These are phyloP conservation scores for Solanum okadae DNA, from an alignment of 257 asterid genomes.

Conservation along the genomic window DNA sequence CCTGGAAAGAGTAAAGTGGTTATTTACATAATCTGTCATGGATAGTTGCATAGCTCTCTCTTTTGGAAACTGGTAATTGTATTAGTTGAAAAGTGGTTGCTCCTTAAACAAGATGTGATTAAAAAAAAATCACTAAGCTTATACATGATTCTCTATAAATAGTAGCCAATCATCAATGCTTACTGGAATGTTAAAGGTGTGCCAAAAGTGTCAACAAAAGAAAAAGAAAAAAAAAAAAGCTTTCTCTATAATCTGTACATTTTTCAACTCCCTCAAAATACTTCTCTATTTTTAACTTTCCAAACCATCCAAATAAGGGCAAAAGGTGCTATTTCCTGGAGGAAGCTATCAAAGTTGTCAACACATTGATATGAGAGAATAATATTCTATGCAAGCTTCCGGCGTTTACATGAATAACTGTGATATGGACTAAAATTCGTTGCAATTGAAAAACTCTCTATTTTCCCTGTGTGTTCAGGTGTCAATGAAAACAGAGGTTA, in stretches of 20 bases:
- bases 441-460: neutral
- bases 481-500: constrained; percentile 92
- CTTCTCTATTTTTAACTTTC: neutral
- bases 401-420: neutral
- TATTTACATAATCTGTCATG: neutral
- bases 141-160: neutral
- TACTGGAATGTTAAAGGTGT: neutral
- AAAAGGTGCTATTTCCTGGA: neutral
- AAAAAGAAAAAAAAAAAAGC: neutral
- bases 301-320: neutral
- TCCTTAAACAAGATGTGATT: neutral
- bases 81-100: neutral
- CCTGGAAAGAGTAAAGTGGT: neutral
- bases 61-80: neutral
- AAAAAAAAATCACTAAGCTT: neutral
- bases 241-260: neutral
- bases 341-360: neutral
- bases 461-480: constrained; percentile 35
- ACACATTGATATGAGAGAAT: neutral
- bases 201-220: neutral
- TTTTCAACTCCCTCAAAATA: neutral
- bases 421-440: neutral
- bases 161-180: neutral
- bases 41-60: neutral
- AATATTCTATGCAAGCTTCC: neutral